Evolutionary conservation across 2,329 filamentous ascomycete genomes (phyloP).

Genomic region (Pseudopithomyces maydicus): DNA sequence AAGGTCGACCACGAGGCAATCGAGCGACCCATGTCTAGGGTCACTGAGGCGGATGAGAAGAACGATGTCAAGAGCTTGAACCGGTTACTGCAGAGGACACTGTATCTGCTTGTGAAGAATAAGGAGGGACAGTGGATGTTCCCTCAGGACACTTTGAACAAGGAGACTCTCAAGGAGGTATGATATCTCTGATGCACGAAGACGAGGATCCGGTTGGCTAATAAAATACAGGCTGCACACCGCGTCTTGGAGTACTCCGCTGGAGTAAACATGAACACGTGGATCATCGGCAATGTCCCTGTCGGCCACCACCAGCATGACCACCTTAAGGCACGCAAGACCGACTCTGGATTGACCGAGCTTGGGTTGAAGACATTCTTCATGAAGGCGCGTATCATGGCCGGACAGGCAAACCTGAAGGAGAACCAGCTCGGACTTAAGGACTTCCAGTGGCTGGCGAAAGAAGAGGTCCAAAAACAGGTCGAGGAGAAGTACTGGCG

Average conservation of each 20-base stretch:
- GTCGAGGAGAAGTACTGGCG: slow-evolving; percentile 73
- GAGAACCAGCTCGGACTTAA: slow-evolving; percentile 72
- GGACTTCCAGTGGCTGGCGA: slow-evolving; percentile 92
- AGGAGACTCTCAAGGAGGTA: slow-evolving; percentile 84
- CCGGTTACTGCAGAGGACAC: slow-evolving; percentile 75
- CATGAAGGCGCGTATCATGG: slow-evolving; percentile 95
- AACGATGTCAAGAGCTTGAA: slow-evolving; percentile 80
- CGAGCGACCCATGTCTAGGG: slow-evolving; percentile 70
- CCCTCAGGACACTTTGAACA: slow-evolving; percentile 71
- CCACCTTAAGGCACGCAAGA: slow-evolving; percentile 48
- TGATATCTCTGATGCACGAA: slow-evolving; percentile 41
- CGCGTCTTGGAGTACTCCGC: slow-evolving; percentile 77
- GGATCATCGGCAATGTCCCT: slow-evolving; percentile 90
- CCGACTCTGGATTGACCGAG: slow-evolving; percentile 41
- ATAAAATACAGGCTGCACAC: slow-evolving; percentile 71
- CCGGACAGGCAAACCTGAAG: slow-evolving; percentile 84
- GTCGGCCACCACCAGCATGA: slow-evolving; percentile 76
- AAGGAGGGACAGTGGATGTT: slow-evolving; percentile 79
- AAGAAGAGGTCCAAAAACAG: slow-evolving; percentile 77
- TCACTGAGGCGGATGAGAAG: slow-evolving; percentile 77
- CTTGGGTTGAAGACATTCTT: slow-evolving; percentile 88
- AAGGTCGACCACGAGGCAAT: slow-evolving; percentile 65
- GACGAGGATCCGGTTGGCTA: slow-evolving; percentile 9
- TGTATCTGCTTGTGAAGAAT: slow-evolving; percentile 85
- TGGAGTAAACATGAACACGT: slow-evolving; percentile 97